These are phyloP conservation scores for Gastrodia elata DNA, from an alignment of 106 monocot genomes.

Conservation along the genomic window DNA sequence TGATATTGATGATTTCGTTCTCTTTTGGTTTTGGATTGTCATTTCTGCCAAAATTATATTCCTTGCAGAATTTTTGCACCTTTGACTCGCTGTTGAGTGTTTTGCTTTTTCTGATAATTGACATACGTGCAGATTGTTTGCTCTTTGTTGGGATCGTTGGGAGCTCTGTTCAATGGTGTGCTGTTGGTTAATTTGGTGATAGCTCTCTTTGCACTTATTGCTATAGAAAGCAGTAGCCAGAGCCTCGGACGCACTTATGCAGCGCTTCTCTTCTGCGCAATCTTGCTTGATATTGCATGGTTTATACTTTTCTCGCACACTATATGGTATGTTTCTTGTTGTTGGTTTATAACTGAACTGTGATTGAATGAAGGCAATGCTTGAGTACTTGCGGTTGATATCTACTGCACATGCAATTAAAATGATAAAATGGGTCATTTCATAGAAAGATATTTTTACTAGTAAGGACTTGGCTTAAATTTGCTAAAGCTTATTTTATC, in stretches of 20 bases:
- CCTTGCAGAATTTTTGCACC: background rate
- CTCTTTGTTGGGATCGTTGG: constrained; percentile 55
- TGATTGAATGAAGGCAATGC: background rate
- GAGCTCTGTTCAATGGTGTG: constrained; percentile 59
- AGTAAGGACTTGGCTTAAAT: background rate
- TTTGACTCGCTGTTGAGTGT: background rate
- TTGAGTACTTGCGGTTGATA: background rate
- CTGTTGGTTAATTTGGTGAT: constrained; percentile 57
- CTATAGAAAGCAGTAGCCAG: constrained; percentile 79
- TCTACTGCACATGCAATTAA: background rate
- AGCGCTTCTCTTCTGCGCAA: constrained; percentile 40
- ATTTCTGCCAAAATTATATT: background rate
- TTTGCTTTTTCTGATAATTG: background rate
- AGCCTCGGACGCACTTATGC: constrained; percentile 65
- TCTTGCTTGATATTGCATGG: constrained; percentile 63
- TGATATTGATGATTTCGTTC: background rate
- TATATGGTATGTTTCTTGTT: constrained; percentile 39
- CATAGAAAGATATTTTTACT: background rate
- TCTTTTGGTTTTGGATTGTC: background rate
- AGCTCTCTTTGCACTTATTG: constrained; percentile 59
- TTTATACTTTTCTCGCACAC: constrained; percentile 47
- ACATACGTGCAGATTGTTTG: constrained; percentile 48
- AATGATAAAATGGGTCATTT: background rate
- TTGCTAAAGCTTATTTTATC: no score
- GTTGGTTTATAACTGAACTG: background rate